Evolutionary conservation across 2,329 filamentous ascomycete genomes (phyloP), one percentile per base, ranked within the genome.

Genomic region (Colletotrichum filicis): DNA sequence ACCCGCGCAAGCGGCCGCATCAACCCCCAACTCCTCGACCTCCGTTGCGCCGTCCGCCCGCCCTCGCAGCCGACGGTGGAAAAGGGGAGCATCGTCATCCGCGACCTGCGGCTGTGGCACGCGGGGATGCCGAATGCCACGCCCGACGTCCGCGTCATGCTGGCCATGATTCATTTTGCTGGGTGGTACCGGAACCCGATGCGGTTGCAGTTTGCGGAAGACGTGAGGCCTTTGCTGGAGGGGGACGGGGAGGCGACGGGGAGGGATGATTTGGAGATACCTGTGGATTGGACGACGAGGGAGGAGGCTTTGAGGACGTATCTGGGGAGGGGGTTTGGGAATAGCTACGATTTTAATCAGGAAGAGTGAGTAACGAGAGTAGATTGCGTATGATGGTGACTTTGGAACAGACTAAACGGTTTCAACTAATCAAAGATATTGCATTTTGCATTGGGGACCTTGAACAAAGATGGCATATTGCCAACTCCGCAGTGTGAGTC

Each of bases 21-120:
- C 75, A 84, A 78, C 19, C 72, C 82, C 55, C 77, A 80, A 0
- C 77, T 85, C 2, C 75, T 90, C 0, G 82, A 82, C 2, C 77
- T 81, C 62, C 81, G 85, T 6, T 72, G 80, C 2, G 68, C 76
- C 4, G 75, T 81, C 2, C 79, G 84, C 7, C 83, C 85, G 6
- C 88, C 88, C 0, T 77, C 84, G 12, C 89, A 91, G 76, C 88
- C 89, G 0, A 68, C 79, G 3, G 84, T 90, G 0, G 82, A 82
- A 46, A 90, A 89, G 75, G 89, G 90, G 0, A 87, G 87, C 52
- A 77, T 92, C 26, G 83, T 92, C 46, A 77, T 92, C 35, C 84
- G 91, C 2, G 90, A 92, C 77, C 79, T 92, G 66, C 82, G 90
- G 28, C 84, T 91, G 5, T 92, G 90, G 90, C 90, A 92, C 78